phyloP scores from a whole-genome alignment of 2,329 filamentous ascomycete genomes.

The Colletotrichum orbiculare region DNA sequence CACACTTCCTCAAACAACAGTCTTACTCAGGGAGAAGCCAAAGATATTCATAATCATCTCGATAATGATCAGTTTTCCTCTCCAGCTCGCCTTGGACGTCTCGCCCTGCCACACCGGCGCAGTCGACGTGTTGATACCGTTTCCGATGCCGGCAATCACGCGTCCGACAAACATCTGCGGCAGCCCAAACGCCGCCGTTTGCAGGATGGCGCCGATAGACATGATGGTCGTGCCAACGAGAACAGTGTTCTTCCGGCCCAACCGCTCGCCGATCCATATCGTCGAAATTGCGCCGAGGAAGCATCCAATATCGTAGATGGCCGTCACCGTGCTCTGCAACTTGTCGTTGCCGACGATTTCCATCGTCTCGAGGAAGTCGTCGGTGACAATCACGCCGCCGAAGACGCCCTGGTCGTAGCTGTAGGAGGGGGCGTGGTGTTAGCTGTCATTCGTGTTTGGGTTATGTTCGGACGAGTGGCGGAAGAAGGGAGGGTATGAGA shows the following conservation, averaged over 20 bases:
- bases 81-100: slow-evolving; percentile 46
- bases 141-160: slow-evolving; percentile 61
- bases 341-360: slow-evolving; percentile 52
- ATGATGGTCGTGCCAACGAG: slow-evolving; percentile 47
- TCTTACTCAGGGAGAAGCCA: slow-evolving; percentile 42
- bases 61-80: slow-evolving; percentile 47
- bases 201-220: slow-evolving; percentile 47
- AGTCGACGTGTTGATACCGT: slow-evolving; percentile 51
- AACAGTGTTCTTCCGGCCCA: slow-evolving; percentile 48
- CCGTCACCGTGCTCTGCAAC: slow-evolving; percentile 60
- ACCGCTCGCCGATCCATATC: slow-evolving; percentile 47
- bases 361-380: slow-evolving; percentile 55
- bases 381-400: slow-evolving; percentile 58
- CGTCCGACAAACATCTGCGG: slow-evolving; percentile 56
- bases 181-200: slow-evolving; percentile 47
- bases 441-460: background rate
- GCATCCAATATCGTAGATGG: slow-evolving; percentile 69
- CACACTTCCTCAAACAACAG: background rate
- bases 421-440: background rate
- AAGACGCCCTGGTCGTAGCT: slow-evolving; percentile 63
- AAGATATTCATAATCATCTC: slow-evolving; percentile 47
- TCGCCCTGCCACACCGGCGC: slow-evolving; percentile 52
- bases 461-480: background rate
- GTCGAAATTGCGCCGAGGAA: slow-evolving; percentile 60
- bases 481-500: too few species aligned